Conservation (phyloP, 2,329 filamentous ascomycete species). For the Colletotrichum scovillei region DNA sequence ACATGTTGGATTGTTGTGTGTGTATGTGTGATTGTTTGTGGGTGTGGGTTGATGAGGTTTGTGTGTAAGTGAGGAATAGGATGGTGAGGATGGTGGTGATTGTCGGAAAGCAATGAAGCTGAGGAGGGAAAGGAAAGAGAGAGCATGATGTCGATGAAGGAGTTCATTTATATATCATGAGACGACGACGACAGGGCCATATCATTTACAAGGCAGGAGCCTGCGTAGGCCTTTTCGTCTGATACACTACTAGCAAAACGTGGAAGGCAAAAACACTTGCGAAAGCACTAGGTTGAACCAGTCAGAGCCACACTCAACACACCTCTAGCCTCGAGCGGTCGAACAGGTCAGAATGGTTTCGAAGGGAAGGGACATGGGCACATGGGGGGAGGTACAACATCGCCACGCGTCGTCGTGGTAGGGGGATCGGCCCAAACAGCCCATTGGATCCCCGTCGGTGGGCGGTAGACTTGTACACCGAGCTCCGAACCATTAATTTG, state of each 20-base stretch:
- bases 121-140: background rate
- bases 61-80: background rate
- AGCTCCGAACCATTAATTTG: conserved; percentile 4
- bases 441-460: conserved; percentile 29
- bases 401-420: conserved; percentile 34
- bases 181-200: background rate
- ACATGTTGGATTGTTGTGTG: conserved; percentile 28
- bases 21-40: background rate
- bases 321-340: conserved; percentile 13
- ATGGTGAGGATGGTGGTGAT: background rate
- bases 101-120: conserved; percentile 27
- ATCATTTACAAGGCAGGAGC: conserved; percentile 22
- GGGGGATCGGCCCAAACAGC: conserved; percentile 11
- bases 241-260: conserved; percentile 16
- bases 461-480: conserved; percentile 11
- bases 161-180: conserved; percentile 11
- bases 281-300: conserved; percentile 24
- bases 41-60: background rate
- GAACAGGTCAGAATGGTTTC: conserved; percentile 34
- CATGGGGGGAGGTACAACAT: conserved; percentile 21
- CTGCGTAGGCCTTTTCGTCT: conserved; percentile 30
- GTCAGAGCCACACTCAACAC: conserved; percentile 26
- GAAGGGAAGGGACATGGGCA: conserved; percentile 24
- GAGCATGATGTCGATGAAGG: background rate
- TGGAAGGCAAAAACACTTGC: conserved; percentile 35